Base-by-base conservation (phyloP, 2,329 filamentous ascomycete species). In the Ceratocystis cacaofunesta region DNA sequence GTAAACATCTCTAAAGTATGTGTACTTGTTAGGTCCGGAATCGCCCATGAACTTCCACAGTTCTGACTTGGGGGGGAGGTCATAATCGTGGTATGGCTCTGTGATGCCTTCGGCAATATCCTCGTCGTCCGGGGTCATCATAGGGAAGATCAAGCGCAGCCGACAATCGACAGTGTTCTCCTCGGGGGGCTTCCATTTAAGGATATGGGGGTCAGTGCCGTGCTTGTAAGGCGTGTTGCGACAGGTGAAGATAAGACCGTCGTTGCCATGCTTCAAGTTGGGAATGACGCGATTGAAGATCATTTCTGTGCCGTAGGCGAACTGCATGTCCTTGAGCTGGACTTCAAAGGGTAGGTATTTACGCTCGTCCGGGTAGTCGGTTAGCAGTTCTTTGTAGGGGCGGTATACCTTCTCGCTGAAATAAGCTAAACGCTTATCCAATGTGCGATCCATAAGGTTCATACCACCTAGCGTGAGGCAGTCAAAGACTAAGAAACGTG, bases 191-290 rank as follows among this genome's bases (percentile, higher is more conserved):
- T 99, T 99, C 94, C 94, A 99, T 75, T 99, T 99, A 48, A 99
- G 79, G 69, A 96, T 99, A 74, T 96, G 87, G 62, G 84, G 84
- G 75, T 99, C 94, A 12, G 94, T 99, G 70, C 94, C 94, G 69
- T 88, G 87, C 70, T 87, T 86, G 78, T 99, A 99, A 8, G 87
- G 82, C 19, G 89, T 90, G 70, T 85, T 87, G 69, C 89, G 85
- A 76, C 92, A 96, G n/a, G 94, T 97, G 76, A 97, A 99, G 72
- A 99, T 96, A 60, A 99, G 82, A 5, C 94, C 94, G 74, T 99
- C 94, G 74, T 96, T 97, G 68, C 92, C 92, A 73, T 99, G 94
- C 70, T 86, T 87, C 44, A 99, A 82, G 52, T 81, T 85, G 0
- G 91, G 92, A 32, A 97, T 84, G 57, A 95, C 84, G 66, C 92